Conservation (phyloP, 2,329 filamentous ascomycete genomes). For the Teratosphaeria pseudoeucalypti region DNA sequence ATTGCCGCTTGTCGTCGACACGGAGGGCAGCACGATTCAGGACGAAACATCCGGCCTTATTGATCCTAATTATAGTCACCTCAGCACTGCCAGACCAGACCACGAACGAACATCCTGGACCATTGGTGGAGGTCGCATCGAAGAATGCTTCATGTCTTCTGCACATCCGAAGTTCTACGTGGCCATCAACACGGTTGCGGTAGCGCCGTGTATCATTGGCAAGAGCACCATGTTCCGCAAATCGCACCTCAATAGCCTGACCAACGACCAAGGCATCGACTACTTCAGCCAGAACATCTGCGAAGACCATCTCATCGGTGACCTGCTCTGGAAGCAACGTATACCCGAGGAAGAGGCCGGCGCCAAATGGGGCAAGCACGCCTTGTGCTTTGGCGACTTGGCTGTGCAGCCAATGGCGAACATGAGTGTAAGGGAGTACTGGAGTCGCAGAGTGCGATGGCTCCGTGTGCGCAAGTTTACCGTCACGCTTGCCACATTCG, state of each 20-base stretch:
- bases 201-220: conserved; percentile 88
- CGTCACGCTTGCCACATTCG: conserved; percentile 74
- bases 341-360: conserved; percentile 29
- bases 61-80: conserved; percentile 1
- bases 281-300: conserved; percentile 95
- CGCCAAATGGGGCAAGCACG: conserved; percentile 60
- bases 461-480: conserved; percentile 90
- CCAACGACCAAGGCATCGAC: conserved; percentile 62
- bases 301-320: conserved; percentile 92
- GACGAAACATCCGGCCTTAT: conserved; percentile 16
- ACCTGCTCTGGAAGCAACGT: conserved; percentile 70
- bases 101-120: conserved; percentile 14
- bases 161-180: conserved; percentile 96
- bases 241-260: conserved; percentile 72
- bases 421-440: conserved; percentile 68
- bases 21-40: conserved; percentile 22
- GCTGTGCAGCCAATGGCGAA: conserved; percentile 80
- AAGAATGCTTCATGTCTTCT: conserved; percentile 90
- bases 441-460: conserved; percentile 77
- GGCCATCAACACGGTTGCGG: conserved; percentile 83
- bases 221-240: conserved; percentile 99
- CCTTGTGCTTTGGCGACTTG: conserved; percentile 71
- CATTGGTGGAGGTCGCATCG: conserved; percentile 66
- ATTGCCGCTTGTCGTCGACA: conserved; percentile 79
- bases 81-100: conserved; percentile 4